Evolutionary conservation across 331 rosid genomes (phyloP).

Genomic region (Telfairia occidentalis): DNA sequence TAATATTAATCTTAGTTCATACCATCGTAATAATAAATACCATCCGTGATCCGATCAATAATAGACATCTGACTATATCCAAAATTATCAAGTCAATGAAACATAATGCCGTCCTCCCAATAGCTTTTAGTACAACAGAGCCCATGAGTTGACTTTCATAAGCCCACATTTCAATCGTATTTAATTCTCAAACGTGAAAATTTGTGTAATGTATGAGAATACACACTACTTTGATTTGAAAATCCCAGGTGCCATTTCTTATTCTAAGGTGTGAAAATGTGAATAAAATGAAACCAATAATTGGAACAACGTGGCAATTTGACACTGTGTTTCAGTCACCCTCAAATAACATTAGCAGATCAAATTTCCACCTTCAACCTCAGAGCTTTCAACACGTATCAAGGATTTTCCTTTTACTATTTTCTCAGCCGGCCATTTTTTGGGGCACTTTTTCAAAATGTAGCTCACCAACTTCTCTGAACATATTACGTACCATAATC

Average conservation of each 20-base stretch:
- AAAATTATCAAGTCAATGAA: background rate
- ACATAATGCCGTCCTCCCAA: background rate
- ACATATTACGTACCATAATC: conserved; percentile 21
- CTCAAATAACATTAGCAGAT: background rate
- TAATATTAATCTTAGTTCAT: no score
- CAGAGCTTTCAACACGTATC: conserved; percentile 19
- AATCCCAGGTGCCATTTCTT: background rate
- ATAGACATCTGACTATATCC: background rate
- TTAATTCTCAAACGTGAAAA: background rate
- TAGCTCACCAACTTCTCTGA: conserved; percentile 67
- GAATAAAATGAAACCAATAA: background rate
- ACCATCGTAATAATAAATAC: background rate
- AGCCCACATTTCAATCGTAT: background rate
- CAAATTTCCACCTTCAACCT: conserved; percentile 7
- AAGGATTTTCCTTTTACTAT: conserved; percentile 6
- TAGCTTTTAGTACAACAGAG: background rate
- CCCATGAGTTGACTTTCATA: background rate
- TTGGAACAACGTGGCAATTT: background rate
- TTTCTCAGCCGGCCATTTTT: conserved; percentile 48
- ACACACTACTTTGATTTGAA: background rate
- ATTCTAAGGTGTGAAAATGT: background rate
- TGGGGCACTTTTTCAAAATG: conserved; percentile 43
- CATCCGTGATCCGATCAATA: background rate
- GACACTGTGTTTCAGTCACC: background rate
- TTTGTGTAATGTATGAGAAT: background rate